A percentile compares a stretch with the other conserved stretches of the same genome.
Conservation (phyloP, 2,329 filamentous ascomycete genomes). For the Xylaria sp. region DNA sequence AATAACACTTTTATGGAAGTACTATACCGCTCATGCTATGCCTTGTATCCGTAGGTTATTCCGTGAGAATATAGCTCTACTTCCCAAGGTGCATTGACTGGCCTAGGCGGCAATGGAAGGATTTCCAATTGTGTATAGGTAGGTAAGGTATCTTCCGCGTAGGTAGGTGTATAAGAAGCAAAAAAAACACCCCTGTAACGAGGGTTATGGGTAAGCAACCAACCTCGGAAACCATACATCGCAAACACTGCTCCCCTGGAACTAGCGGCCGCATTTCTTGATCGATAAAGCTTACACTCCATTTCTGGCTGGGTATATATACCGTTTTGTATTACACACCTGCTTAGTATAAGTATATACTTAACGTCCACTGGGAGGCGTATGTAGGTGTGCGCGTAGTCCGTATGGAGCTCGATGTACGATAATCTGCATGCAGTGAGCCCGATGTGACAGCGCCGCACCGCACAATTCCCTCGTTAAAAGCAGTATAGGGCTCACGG, state of each 20-base stretch:
- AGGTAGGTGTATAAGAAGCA: neutral
- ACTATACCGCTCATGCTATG: neutral
- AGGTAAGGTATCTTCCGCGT: neutral
- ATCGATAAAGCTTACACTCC: slow-evolving; percentile 11
- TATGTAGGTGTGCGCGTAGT: slow-evolving; percentile 21
- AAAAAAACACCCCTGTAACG: neutral
- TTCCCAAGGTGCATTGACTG: slow-evolving; percentile 14
- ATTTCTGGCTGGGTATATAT: neutral
- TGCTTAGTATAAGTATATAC: slow-evolving; percentile 8
- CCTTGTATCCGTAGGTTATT: slow-evolving; percentile 7
- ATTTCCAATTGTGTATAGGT: slow-evolving; percentile 12
- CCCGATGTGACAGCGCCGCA: slow-evolving; percentile 30
- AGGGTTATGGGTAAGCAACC: slow-evolving; percentile 2
- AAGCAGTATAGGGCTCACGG: slow-evolving; percentile 15
- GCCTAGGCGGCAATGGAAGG: neutral
- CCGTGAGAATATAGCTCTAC: slow-evolving; percentile 16
- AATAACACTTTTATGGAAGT: neutral
- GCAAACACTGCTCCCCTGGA: neutral
- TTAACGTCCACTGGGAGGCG: neutral
- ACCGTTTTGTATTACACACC: slow-evolving; percentile 1
- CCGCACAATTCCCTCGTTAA: slow-evolving; percentile 19
- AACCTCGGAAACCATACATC: slow-evolving; percentile 8
- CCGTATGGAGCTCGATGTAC: slow-evolving; percentile 19
- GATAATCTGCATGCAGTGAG: slow-evolving; percentile 35
- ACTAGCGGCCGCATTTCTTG: slow-evolving; percentile 19